phyloP scores from a whole-genome alignment of 257 asterid species.

The Jaltomata sinuosa region DNA sequence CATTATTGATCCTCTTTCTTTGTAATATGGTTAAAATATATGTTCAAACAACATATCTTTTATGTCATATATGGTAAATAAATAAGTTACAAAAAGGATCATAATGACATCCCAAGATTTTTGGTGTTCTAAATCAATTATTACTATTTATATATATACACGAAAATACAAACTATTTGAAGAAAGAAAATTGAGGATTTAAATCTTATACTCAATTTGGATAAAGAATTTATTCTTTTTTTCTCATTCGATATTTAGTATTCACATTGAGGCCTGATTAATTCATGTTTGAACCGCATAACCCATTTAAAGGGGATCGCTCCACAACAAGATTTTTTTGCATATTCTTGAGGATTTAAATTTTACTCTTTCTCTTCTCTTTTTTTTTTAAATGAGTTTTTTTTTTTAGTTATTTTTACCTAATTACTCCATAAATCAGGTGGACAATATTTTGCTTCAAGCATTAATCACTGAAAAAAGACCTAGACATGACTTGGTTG shows the following conservation, averaged over 20 bases:
- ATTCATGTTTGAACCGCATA: rapidly evolving
- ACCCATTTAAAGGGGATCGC: background rate
- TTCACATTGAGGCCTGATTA: background rate
- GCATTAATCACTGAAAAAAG: background rate
- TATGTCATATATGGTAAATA: background rate
- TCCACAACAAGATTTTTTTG: background rate
- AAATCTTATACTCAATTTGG: background rate
- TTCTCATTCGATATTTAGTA: background rate
- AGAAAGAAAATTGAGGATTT: background rate
- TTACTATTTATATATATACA: too few species aligned
- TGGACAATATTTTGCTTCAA: background rate
- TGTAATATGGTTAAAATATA: background rate
- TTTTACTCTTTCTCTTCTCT: background rate
- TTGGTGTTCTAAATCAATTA: background rate
- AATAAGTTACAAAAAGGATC: background rate
- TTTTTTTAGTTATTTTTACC: background rate
- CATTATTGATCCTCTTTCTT: background rate
- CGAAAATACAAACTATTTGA: background rate
- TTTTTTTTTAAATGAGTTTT: background rate
- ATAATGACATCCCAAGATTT: background rate
- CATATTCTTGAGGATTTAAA: background rate
- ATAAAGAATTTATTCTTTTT: background rate
- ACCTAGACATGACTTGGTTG: background rate
- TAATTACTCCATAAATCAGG: background rate
- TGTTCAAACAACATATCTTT: background rate